Conservation (phyloP, 208 protist genomes). For the Leishmania tarentolae region DNA sequence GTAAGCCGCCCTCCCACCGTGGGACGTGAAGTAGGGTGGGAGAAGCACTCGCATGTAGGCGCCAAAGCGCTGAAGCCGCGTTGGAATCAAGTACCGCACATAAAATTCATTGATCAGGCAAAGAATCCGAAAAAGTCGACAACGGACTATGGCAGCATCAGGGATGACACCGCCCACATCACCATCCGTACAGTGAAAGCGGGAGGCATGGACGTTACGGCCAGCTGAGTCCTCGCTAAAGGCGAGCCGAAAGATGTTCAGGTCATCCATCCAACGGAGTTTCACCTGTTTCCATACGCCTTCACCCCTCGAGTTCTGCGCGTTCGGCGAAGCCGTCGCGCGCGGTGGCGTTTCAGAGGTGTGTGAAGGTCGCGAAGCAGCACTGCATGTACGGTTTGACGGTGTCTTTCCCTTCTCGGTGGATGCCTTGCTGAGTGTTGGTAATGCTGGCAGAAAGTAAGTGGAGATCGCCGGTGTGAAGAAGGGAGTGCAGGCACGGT, state of each 20-base stretch:
- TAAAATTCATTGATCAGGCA: slow-evolving; percentile 39
- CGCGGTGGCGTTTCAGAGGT: not conserved
- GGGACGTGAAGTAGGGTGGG: slow-evolving; percentile 4
- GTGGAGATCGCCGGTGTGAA: not conserved
- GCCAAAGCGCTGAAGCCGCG: slow-evolving; percentile 8
- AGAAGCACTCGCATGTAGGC: slow-evolving; percentile 16
- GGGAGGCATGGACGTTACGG: not conserved
- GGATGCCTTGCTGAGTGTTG: not conserved
- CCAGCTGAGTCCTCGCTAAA: slow-evolving; percentile 8
- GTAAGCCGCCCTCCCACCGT: slow-evolving; percentile 20
- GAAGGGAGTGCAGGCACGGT: not conserved
- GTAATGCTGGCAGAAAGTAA: not conserved
- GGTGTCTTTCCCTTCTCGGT: not conserved
- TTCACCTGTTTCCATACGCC: slow-evolving; percentile 39
- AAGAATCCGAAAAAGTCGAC: slow-evolving; percentile 38
- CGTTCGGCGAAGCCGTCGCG: not conserved
- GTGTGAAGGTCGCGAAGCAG: not conserved
- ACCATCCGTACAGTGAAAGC: slow-evolving; percentile 22
- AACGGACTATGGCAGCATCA: slow-evolving; percentile 33
- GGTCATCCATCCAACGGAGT: slow-evolving; percentile 43
- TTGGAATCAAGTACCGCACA: slow-evolving; percentile 29
- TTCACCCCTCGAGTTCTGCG: not conserved
- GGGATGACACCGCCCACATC: slow-evolving; percentile 24
- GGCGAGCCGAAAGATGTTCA: slow-evolving; percentile 34
- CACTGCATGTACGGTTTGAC: not conserved